A percentile compares a stretch with the other conserved stretches of the same genome.
These are phyloP conservation scores for Jaltomata sinuosa DNA, from an alignment of 257 asterid species.

Conservation along the genomic window DNA sequence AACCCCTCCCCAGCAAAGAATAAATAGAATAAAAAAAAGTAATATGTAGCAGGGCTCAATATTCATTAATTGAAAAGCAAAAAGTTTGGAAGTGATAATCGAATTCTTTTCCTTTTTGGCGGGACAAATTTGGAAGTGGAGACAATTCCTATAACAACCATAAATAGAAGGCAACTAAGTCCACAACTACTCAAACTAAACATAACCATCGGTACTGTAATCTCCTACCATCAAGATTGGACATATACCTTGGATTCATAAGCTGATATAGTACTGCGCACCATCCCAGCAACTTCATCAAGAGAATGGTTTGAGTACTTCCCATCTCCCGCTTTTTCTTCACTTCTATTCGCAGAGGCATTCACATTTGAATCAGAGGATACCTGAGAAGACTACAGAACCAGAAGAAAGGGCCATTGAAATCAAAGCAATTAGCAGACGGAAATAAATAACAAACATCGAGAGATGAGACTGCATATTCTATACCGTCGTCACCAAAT, in stretches of 20 bases:
- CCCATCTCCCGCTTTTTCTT: conserved; percentile 56
- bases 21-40: not conserved
- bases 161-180: not conserved
- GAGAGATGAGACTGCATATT: not conserved
- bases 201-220: not conserved
- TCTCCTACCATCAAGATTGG: not conserved
- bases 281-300: conserved; percentile 88
- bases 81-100: not conserved
- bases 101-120: not conserved
- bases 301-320: conserved; percentile 51
- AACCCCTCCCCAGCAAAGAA: not conserved
- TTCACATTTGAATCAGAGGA: conserved; percentile 62
- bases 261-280: conserved; percentile 69
- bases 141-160: not conserved
- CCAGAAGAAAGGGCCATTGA: not conserved
- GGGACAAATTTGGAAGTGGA: not conserved
- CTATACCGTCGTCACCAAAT: not conserved
- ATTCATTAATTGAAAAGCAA: not conserved
- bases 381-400: conserved; percentile 68
- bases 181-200: not conserved
- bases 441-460: not conserved
- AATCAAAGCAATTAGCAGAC: not conserved
- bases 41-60: not conserved
- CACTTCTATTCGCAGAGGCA: conserved; percentile 38
- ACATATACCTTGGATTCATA: conserved; percentile 76